Percentiles rank a stretch among this genome's conserved stretches.
Conservation (phyloP, 2,329 filamentous ascomycete genomes). For the Bipolaris oryzae region DNA sequence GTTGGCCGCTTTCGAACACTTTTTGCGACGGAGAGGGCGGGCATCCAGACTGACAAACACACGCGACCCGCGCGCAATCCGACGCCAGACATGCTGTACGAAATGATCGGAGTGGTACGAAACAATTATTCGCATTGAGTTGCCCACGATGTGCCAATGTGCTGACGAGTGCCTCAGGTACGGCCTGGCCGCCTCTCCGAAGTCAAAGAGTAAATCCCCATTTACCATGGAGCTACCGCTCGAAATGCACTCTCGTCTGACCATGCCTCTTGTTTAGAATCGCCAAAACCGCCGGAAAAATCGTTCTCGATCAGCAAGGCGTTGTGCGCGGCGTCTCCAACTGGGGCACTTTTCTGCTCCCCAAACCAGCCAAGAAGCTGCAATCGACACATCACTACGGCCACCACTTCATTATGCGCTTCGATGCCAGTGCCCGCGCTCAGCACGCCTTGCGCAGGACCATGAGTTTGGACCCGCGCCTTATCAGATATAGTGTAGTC, state of each 20-base stretch:
- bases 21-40: constrained; percentile 28
- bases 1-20: constrained; percentile 28
- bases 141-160: neutral
- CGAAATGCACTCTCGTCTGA: neutral
- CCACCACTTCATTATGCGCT: constrained; percentile 98
- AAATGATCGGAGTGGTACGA: constrained; percentile 91
- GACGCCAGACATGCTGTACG: constrained; percentile 78
- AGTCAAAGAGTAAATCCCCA: constrained; percentile 80
- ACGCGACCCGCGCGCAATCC: constrained; percentile 8
- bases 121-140: neutral
- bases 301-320: constrained; percentile 82
- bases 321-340: constrained; percentile 92
- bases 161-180: constrained; percentile 64
- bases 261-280: constrained; percentile 64
- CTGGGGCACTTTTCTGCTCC: constrained; percentile 92
- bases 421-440: constrained; percentile 75
- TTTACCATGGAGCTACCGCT: constrained; percentile 2
- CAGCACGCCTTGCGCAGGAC: constrained; percentile 78
- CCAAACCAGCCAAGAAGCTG: constrained; percentile 77
- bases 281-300: constrained; percentile 79
- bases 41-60: neutral
- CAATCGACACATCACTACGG: constrained; percentile 83
- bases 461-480: constrained; percentile 82
- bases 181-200: constrained; percentile 87
- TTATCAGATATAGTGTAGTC: constrained; percentile 86